Evolutionary conservation across 2,329 filamentous ascomycete species (phyloP), one percentile per base, ranked within the genome.

Genomic region (Alternaria ventricosa): DNA sequence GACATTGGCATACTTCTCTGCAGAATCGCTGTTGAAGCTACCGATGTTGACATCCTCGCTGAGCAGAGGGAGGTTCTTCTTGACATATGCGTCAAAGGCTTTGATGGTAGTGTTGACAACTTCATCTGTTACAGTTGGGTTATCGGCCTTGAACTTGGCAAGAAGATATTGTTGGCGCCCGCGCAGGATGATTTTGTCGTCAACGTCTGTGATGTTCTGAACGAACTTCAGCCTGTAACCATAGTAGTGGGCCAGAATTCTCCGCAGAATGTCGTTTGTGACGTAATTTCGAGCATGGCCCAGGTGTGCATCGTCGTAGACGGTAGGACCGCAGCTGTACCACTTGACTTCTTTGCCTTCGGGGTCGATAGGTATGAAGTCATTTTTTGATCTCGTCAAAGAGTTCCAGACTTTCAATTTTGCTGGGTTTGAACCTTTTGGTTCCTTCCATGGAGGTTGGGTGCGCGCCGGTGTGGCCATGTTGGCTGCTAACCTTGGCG

Each of bases 261-360:
- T 89, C 65, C 94, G 88, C 5, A 97, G 89, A 68, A 97, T 94
- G 79, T 97, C 94, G 49, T 92, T 95, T 54, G 90, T 92, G 67
- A 97, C 92, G 87, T 97, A 97, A 82, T 97, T 97, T 71, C 93
- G 86, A 28, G 92, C 93, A 80, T 97, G 93, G 28, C 93, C 91
- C 65, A 95, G 81, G 83, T 95, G 92, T 66, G 90, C 87, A 81
- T 94, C 90, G 78, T 94, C 92, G 78, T 94, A 94, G 45, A 92
- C 90, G 1, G 93, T 97, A 61, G 93, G 93, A 18, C 94, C 94
- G 83, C 94, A 97, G 70, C 90, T 91, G 80, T 97, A 97, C 93
- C 93, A 97, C 6, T 88, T 89, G 27, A 96, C 87, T 76, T 90
- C 90, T 72, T 84, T 87, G 33, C 86, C 87, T 25, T 88, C 87